Percentiles rank a stretch among this genome's conserved stretches.
Evolutionary conservation across 805 yeast species (phyloP).

Genomic region (Saccharomycopsis amapae): DNA sequence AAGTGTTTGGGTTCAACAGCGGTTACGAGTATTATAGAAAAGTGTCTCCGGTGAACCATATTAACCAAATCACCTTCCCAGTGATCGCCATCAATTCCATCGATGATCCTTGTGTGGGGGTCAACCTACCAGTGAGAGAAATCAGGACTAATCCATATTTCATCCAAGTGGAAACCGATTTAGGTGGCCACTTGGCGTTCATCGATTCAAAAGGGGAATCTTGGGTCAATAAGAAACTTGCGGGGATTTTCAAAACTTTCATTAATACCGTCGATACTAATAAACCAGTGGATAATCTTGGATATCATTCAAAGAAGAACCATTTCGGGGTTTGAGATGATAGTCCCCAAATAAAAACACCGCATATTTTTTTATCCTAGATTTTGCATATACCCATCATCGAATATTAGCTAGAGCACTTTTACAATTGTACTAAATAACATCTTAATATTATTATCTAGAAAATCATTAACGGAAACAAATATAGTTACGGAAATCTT

Average conservation of each 20-base stretch:
- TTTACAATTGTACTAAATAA: no score
- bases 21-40: conserved; percentile 58
- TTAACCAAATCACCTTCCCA: conserved; percentile 54
- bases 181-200: conserved; percentile 68
- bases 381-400: no score
- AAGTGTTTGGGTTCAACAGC: conserved; percentile 53
- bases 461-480: no score
- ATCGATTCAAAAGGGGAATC: conserved; percentile 37
- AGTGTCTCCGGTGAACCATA: conserved; percentile 53
- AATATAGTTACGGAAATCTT: no score
- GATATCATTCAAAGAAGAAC: conserved; percentile 8
- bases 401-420: no score
- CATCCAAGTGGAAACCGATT: conserved; percentile 47
- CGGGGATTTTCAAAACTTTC: conserved; percentile 35
- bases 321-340: conserved; percentile 4
- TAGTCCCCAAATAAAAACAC: no score
- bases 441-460: no score
- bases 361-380: no score
- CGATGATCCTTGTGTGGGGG: conserved; percentile 63
- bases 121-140: conserved; percentile 45
- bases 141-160: conserved; percentile 50
- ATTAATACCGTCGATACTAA: conserved; percentile 27
- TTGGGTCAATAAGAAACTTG: conserved; percentile 41
- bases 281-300: conserved; percentile 2
- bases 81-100: conserved; percentile 48